A percentile compares a stretch with the other conserved stretches of the same genome.
Evolutionary conservation across 306 rosid species (phyloP).

Genomic region (Oxytropis ochrocephala): DNA sequence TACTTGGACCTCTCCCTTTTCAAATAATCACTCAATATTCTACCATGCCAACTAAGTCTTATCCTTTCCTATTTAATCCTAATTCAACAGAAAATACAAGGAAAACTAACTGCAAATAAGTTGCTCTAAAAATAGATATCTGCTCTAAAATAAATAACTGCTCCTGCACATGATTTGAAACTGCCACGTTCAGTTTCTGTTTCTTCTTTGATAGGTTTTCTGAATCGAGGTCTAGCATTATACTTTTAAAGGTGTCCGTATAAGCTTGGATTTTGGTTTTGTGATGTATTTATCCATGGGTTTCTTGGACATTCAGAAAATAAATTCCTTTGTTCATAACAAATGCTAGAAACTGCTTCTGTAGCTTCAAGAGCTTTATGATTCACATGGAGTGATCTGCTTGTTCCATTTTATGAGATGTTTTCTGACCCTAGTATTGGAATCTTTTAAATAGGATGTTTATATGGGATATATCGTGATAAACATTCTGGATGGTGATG

Average conservation of each 20-base stretch:
- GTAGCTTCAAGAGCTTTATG: slow-evolving; percentile 40
- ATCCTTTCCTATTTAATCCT: too few species aligned
- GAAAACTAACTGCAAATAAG: too few species aligned
- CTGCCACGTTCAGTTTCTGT: too few species aligned
- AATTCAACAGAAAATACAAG: too few species aligned
- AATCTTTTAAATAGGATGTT: slow-evolving; percentile 64
- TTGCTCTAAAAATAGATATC: too few species aligned
- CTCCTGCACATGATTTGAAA: too few species aligned
- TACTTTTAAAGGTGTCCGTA: slow-evolving; percentile 2
- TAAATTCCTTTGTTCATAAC: slow-evolving; percentile 22
- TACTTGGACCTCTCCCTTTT: too few species aligned
- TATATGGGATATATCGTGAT: slow-evolving; percentile 51
- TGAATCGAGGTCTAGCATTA: neutral
- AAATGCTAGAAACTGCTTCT: slow-evolving; percentile 35
- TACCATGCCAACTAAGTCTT: too few species aligned
- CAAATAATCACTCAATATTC: too few species aligned
- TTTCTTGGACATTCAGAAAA: slow-evolving; percentile 22
- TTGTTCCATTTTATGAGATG: slow-evolving; percentile 37
- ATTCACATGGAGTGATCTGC: slow-evolving; percentile 44
- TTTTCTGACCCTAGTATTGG: slow-evolving; percentile 55
- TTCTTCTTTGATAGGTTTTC: too few species aligned
- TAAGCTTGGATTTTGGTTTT: neutral
- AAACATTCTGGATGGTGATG: slow-evolving; percentile 59
- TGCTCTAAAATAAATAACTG: too few species aligned
- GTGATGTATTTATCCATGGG: slow-evolving; percentile 18